phyloP scores from a whole-genome alignment of 192 early-diverging fungal species.

The Coemansia furcata region DNA sequence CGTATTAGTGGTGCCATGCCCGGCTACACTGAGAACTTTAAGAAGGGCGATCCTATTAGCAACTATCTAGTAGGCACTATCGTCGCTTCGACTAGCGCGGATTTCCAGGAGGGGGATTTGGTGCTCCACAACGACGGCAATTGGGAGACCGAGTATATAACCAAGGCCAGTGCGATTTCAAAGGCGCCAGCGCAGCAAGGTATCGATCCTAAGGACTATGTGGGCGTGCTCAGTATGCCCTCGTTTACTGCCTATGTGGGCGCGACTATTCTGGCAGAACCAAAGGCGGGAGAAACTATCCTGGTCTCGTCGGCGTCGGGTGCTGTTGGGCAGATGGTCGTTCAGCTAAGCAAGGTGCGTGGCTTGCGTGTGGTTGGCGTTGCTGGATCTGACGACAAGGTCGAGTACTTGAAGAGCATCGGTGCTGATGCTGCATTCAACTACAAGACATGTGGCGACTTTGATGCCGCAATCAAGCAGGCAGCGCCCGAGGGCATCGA shows the following conservation, averaged over 20 bases:
- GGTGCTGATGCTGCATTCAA: constrained; percentile 88
- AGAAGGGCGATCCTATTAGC: constrained; percentile 53
- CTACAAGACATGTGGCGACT: constrained; percentile 73
- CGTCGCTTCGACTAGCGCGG: constrained; percentile 57
- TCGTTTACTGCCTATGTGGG: constrained; percentile 77
- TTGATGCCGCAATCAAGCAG: constrained; percentile 54
- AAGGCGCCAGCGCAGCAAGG: constrained; percentile 16
- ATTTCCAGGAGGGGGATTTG: constrained; percentile 67
- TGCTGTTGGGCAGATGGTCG: constrained; percentile 72
- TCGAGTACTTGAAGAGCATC: constrained; percentile 63
- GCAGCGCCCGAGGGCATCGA: constrained; percentile 82
- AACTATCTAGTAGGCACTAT: constrained; percentile 57
- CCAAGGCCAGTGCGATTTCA: constrained; percentile 19
- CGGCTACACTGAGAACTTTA: constrained; percentile 60
- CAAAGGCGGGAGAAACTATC: constrained; percentile 80
- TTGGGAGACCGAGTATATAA: constrained; percentile 49
- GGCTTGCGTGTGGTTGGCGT: constrained; percentile 81
- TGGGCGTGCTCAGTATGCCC: constrained; percentile 78
- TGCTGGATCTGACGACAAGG: constrained; percentile 86
- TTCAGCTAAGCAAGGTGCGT: constrained; percentile 72
- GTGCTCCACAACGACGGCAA: constrained; percentile 77
- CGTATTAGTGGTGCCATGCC: constrained; percentile 60
- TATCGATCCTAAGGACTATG: constrained; percentile 57
- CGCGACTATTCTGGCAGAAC: constrained; percentile 61
- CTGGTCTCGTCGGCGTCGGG: constrained; percentile 81